These are phyloP conservation scores for Populus davidiana DNA, from an alignment of 345 rosid genomes.

Conservation along the genomic window DNA sequence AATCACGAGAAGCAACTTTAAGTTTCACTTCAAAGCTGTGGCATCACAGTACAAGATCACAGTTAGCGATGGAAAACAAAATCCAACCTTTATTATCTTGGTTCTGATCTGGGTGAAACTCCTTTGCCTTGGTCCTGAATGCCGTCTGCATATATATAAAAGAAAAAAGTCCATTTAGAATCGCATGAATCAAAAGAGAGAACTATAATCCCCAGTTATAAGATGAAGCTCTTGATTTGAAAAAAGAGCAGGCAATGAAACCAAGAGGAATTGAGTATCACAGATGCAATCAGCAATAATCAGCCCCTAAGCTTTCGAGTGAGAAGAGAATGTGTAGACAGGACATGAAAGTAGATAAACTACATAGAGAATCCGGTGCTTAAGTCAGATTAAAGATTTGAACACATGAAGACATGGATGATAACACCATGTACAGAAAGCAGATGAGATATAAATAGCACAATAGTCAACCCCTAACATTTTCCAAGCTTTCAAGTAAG, in stretches of 20 bases:
- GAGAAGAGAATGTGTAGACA: too few relatives aligned
- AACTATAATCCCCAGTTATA: neutral
- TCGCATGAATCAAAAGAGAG: neutral
- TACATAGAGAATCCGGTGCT: too few relatives aligned
- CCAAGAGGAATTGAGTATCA: too few relatives aligned
- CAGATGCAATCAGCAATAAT: too few relatives aligned
- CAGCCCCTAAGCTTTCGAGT: too few relatives aligned
- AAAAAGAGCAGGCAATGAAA: too few relatives aligned
- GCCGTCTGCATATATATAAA: slow-evolving; percentile 59
- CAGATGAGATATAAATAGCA: neutral
- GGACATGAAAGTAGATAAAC: too few relatives aligned
- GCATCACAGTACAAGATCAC: neutral
- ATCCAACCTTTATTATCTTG: slow-evolving; percentile 74
- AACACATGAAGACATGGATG: too few relatives aligned
- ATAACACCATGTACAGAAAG: too few relatives aligned
- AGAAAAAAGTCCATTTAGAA: neutral
- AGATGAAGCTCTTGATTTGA: neutral
- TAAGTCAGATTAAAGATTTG: too few relatives aligned
- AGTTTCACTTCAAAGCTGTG: neutral
- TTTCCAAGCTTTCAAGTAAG: too few relatives aligned
- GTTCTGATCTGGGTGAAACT: slow-evolving; percentile 96
- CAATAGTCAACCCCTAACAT: neutral
- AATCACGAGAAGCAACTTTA: neutral
- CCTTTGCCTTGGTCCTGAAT: slow-evolving; percentile 80
- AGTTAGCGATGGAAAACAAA: neutral